These are phyloP conservation scores for Crucihimalaya himalaica DNA, from an alignment of 345 rosid species.

Conservation along the genomic window DNA sequence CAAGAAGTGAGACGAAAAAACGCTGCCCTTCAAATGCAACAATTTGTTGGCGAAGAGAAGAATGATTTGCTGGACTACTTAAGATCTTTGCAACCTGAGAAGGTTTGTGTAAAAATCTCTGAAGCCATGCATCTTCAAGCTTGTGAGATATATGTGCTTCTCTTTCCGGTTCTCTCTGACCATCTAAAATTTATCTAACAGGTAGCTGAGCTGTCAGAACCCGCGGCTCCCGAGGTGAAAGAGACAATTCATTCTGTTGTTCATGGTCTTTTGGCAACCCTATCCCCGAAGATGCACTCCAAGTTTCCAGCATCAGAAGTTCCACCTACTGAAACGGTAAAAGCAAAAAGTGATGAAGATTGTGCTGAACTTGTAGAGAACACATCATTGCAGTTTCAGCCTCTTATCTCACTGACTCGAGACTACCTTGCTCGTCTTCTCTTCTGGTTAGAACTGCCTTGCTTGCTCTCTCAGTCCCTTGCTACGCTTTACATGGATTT, in stretches of 20 bases:
- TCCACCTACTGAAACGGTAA: slow-evolving; percentile 50
- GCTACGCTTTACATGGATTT: neutral
- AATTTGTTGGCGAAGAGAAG: slow-evolving; percentile 97
- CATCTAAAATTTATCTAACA: slow-evolving; percentile 37
- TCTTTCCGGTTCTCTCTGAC: neutral
- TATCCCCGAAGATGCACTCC: slow-evolving; percentile 88
- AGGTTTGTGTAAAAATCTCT: slow-evolving; percentile 48
- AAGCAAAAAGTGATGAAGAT: slow-evolving; percentile 56
- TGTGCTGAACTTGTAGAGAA: slow-evolving; percentile 79
- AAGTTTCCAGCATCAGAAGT: slow-evolving; percentile 67
- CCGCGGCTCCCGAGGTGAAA: slow-evolving; percentile 71
- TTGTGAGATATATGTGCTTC: neutral
- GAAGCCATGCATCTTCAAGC: neutral
- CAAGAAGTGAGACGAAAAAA: slow-evolving; percentile 78
- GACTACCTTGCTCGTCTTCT: slow-evolving; percentile 94
- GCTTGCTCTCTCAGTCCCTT: slow-evolving; percentile 10
- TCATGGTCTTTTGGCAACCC: slow-evolving; percentile 93
- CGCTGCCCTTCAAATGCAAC: slow-evolving; percentile 98
- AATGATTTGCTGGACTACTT: slow-evolving; percentile 93
- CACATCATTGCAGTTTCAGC: slow-evolving; percentile 85
- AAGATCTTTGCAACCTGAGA: slow-evolving; percentile 92
- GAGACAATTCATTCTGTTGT: slow-evolving; percentile 78
- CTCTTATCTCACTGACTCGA: slow-evolving; percentile 71
- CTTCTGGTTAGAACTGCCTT: slow-evolving; percentile 69
- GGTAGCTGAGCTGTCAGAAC: slow-evolving; percentile 97